Conservation (phyloP, 2,329 filamentous ascomycete genomes). For the Zasmidium cellare region DNA sequence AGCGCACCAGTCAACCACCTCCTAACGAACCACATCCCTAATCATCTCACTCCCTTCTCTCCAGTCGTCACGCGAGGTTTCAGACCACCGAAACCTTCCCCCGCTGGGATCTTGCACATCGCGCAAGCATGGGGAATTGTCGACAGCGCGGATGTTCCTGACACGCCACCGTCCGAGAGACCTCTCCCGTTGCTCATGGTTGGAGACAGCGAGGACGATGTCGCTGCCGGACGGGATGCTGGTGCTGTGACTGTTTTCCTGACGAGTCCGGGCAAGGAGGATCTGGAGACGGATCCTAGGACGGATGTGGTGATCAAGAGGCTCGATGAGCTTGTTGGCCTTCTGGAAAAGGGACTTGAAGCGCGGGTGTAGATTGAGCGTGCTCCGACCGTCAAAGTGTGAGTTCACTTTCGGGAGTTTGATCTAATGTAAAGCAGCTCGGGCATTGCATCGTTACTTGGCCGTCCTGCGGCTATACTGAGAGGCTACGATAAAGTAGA, state of each 20-base stretch:
- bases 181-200: slow-evolving; percentile 51
- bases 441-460: too few relatives aligned
- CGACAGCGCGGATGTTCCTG: slow-evolving; percentile 29
- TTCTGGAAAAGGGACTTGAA: slow-evolving; percentile 4
- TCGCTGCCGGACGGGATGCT: slow-evolving; percentile 79
- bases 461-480: too few relatives aligned
- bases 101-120: slow-evolving; percentile 85
- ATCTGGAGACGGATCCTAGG: slow-evolving; percentile 33
- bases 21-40: slow-evolving; percentile 70
- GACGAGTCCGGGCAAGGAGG: slow-evolving; percentile 37
- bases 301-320: slow-evolving; percentile 36
- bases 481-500: too few relatives aligned
- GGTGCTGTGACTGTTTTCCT: slow-evolving; percentile 90
- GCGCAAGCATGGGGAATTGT: slow-evolving; percentile 70
- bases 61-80: slow-evolving; percentile 86
- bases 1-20: slow-evolving; percentile 70
- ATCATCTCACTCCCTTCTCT: slow-evolving; percentile 59
- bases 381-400: too few relatives aligned
- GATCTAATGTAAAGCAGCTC: too few relatives aligned
- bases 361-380: neutral
- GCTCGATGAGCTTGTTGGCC: slow-evolving; percentile 29
- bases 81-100: slow-evolving; percentile 79
- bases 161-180: slow-evolving; percentile 8
- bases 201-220: slow-evolving; percentile 78
- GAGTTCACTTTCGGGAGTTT: too few relatives aligned